Evolutionary conservation across 2,329 filamentous ascomycete genomes (phyloP), one percentile per base, ranked within the genome.

Genomic region (Tolypocladium tundrense): DNA sequence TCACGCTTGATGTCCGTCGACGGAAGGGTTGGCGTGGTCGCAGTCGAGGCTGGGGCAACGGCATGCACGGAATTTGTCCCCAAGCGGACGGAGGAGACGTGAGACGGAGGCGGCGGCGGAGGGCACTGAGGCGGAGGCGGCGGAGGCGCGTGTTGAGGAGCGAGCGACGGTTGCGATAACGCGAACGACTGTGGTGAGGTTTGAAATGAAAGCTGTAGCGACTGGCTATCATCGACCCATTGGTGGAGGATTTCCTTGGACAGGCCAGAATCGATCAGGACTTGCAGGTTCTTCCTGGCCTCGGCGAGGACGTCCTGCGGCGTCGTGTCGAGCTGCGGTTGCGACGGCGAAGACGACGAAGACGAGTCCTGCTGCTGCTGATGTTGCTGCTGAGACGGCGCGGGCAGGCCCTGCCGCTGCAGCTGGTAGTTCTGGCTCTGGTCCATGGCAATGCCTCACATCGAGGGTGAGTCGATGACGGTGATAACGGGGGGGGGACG

Each of bases 241-340:
- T 74, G 72, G 58, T 75, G 72, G 35, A 75, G 69, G 45, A 73
- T 64, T 58, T 77, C 75, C 63, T 72, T 74, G 55, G 75, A 77
- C 11, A 77, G 64, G 51, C 75, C 75, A 19, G 74, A 75, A 60
- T 77, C 75, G 61, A 77, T 77, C 61, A 77, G 66, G 52, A 72
- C 72, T 67, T 77, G 74, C 8, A 77, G 70, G 58, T 76, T 77
- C 64, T 76, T 75, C 52, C 75, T 68, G 51, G 75, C 75, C 65
- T 77, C 75, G 24, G 71, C 73, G 57, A 77, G 70, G 56, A 77
- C 72, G 67, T 77, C 72, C 60, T 76, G 73, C 19, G 75, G 69
- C 27, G 70, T 72, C 45, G 73, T 65, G 45, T 73, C 71, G 58
- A 67, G 61, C 56, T 69, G 67, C 48, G 66, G 64, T 54, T 64